These are phyloP conservation scores for Suhomyces bolitotheri DNA, from an alignment of 1,139 yeast genomes.

Conservation along the genomic window DNA sequence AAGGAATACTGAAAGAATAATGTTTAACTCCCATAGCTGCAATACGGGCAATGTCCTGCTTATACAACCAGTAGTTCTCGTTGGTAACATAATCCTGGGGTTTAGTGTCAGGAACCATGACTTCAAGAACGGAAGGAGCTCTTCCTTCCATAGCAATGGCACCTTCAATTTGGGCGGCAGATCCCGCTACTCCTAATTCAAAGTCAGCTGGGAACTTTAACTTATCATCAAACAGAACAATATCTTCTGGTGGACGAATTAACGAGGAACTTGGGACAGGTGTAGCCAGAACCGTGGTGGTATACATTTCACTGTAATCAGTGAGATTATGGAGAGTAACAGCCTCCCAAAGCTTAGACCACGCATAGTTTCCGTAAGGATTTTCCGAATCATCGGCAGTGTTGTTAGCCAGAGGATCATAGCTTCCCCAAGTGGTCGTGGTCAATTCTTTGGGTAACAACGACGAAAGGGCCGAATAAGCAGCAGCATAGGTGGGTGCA, in stretches of 20 bases:
- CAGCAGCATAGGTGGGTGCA: conserved; percentile 5
- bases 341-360: conserved; percentile 22
- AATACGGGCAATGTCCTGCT: conserved; percentile 33
- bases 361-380: conserved; percentile 25
- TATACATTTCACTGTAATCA: conserved; percentile 16
- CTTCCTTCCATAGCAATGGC: conserved; percentile 35
- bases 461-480: conserved; percentile 4
- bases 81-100: conserved; percentile 28
- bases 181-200: conserved; percentile 27
- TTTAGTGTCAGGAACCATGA: conserved; percentile 9
- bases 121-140: conserved; percentile 34
- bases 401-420: conserved; percentile 19
- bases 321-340: conserved; percentile 20
- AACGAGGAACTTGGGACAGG: conserved; percentile 22
- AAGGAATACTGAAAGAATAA: conserved; percentile 36
- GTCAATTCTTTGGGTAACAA: conserved; percentile 6
- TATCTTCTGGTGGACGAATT: conserved; percentile 23
- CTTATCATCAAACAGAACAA: conserved; percentile 18
- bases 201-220: conserved; percentile 23
- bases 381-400: conserved; percentile 21
- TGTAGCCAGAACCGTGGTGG: conserved; percentile 24
- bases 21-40: conserved; percentile 35
- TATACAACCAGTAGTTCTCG: conserved; percentile 34
- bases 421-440: conserved; percentile 13
- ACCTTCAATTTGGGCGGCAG: conserved; percentile 38